Base-by-base conservation (phyloP, 1,284 basidiomycete species). In the Vanrija humicola region DNA sequence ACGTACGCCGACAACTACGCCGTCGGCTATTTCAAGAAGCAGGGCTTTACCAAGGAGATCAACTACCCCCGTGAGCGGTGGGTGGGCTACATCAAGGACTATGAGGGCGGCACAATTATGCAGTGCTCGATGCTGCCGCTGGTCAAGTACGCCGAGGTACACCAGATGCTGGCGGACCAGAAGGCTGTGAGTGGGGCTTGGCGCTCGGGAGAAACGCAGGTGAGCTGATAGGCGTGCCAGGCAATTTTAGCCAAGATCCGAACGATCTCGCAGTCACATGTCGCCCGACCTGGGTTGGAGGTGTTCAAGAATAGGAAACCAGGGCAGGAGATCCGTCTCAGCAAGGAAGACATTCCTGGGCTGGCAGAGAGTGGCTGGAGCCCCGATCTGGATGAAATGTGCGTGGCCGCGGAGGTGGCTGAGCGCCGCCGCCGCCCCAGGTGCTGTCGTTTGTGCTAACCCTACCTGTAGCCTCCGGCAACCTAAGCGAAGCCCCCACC, bases 21-120 rank as follows among this genome's bases (percentile, higher is more conserved):
- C 9, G 94, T 98, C 50, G 96, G 96, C 6, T 98, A 97, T 77
- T 98, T 98, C 80, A 93, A 94, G 73, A 98, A 98, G 76, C 95
- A 98, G 67, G 94, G 95, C 0, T 99, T 99, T 77, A 90, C 91
- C 1, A 98, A 98, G 76, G 94, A 98, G 63, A 96, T 99, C 64
- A 88, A 87, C 0, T 83, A 96, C 18, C 87, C 89, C 56, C 84
- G 94, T 40, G 86, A 90, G 2, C 82, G 89, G 4, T 99, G 96
- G 96, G 94, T 95, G 1, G 96, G 95, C 1, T 98, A 99, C 75
- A 98, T 99, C 84, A 99, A 98, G 76, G 96, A 99, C 74, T 99
- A 99, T 76, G 96, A 99, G 74, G 96, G 96, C 46, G 95, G 93
- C n/a, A 99, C 96, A 45, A 90, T 98, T 78, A 98, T 98, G 95